Percentiles rank a stretch among this genome's conserved stretches.
These are phyloP conservation scores for Pseudozyma sp. DNA, from an alignment of 1,284 basidiomycete species.

Conservation along the genomic window DNA sequence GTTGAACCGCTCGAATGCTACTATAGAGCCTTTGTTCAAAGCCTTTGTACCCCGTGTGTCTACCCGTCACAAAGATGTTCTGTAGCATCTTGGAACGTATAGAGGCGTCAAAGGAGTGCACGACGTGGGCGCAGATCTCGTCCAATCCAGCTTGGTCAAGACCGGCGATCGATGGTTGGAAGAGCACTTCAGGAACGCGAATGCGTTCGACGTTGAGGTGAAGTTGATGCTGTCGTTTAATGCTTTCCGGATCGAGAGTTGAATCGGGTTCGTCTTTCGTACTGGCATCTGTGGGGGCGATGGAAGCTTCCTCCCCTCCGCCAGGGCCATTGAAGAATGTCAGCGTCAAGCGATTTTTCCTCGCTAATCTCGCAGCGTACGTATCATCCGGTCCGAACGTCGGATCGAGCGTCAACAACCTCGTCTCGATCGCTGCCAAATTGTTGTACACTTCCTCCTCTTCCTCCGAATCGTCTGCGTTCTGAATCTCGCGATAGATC, in stretches of 20 bases:
- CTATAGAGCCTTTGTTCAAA: constrained; percentile 79
- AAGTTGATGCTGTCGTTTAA: constrained; percentile 79
- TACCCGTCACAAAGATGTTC: constrained; percentile 93
- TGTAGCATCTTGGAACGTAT: constrained; percentile 75
- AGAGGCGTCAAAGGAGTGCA: constrained; percentile 81
- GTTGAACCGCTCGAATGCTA: constrained; percentile 63
- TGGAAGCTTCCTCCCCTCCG: constrained; percentile 38
- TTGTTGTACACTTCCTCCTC: constrained; percentile 90
- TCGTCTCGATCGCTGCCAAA: constrained; percentile 81
- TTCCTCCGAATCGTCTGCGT: constrained; percentile 87
- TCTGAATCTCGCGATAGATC: constrained; percentile 95
- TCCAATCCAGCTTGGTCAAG: constrained; percentile 93
- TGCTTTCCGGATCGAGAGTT: constrained; percentile 66
- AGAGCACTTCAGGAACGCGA: constrained; percentile 92
- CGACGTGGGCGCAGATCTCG: constrained; percentile 86
- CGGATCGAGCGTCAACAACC: constrained; percentile 85
- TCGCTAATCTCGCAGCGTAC: constrained; percentile 79
- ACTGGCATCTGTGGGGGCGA: constrained; percentile 8
- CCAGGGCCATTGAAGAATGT: constrained; percentile 77
- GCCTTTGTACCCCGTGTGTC: constrained; percentile 80
- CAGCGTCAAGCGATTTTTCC: constrained; percentile 83
- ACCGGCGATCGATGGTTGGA: constrained; percentile 91
- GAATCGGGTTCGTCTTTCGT: constrained; percentile 71
- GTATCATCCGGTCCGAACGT: constrained; percentile 85
- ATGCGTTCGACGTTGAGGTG: constrained; percentile 94